Evolutionary conservation across 2,329 filamentous ascomycete genomes (phyloP), one percentile per base, ranked within the genome.

Genomic region (Sarocladium brachiariae): DNA sequence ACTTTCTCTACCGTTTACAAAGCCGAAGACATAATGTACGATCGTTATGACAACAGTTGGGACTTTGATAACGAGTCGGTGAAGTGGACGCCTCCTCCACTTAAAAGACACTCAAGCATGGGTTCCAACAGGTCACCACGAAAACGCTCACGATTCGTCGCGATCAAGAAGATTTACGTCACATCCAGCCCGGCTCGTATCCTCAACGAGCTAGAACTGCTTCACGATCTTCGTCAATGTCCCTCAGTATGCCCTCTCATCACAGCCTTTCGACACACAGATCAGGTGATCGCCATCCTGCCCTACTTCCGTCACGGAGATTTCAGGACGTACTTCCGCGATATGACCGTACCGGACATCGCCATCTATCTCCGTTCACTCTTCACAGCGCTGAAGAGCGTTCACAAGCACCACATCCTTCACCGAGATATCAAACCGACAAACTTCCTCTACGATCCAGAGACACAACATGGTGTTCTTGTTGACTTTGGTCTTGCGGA

Each of bases 1-100:
- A 99, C 93, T 1, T 99, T 99, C 65, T 97, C 93, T 1, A 97
- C 93, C 2, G 93, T 99, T 11, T 99, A 99, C 77, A 99, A 99
- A 68, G 93, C 95, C 18, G 90, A 97, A 67, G 93, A 99, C 64
- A 71, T 97, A 23, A 76, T 86, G 51, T 96, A 96, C 65, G 81
- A 93, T 56, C 74, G 78, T 53, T 95, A 89, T 67, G 74, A 87
- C 55, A 96, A 96, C 63, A 80, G 84, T 56, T 97, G 92, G 90
- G 91, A 97, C 62, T 66, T 86, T 34, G 83, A 83, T 52, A 76
- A 79, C 55, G 81, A 84, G 37, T 77, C 82, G 51, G 68, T 73
- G n/a, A 78, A 81, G 60, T 90, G 84, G 81, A 74, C 76, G 18
- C 79, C 82, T n/a, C 86, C 83, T n/a, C 81, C 83, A 1, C 63